Base-by-base conservation (phyloP, 2,329 filamentous ascomycete genomes). In the Eutypella sp. region DNA sequence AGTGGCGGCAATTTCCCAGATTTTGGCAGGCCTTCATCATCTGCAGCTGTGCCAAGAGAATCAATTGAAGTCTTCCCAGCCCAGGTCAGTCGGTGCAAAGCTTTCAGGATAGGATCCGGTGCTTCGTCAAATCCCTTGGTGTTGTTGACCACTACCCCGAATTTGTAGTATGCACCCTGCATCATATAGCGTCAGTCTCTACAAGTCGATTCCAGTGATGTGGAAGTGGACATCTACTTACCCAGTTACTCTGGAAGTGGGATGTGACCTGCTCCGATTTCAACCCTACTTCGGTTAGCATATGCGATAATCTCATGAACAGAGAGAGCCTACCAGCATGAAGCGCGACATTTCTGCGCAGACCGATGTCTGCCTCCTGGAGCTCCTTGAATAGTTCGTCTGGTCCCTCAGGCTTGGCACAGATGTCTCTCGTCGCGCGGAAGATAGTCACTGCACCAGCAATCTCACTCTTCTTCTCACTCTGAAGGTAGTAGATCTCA, bases 121-220 rank as follows among this genome's bases (percentile, higher is more conserved):
- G 78, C 74, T 4, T 71, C 64, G 2, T 63, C 54, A 47, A 83
- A 82, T 0, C 68, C 62, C n/a, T 61, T 66, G 4, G 70, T 53
- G 2, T 44, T 76, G 5, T 72, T 64, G 3, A 79, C 75, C 1
- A 71, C 67, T 1, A 82, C 81, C 29, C 79, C 73, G 55, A 82
- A 87, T 44, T 86, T 85, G 61, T 87, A 87, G 0, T 75, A 74
- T 48, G 82, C 82, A 2, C 83, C 83, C 69, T 75, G 18, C 55
- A 58, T 22, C 54, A 57, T 16, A 25, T 20, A 58, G 47, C 53
- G 63, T 61, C 41, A 62, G 60, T 46, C 56, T 23, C 8, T 13
- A 18, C n/a, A 3, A 31, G n/a, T n/a, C n/a, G 16, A 10, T 6
- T 23, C 10, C 8, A 11, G 3, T 45, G 29, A 37, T 37, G n/a